Conservation (phyloP, 2,329 filamentous ascomycete genomes). For the Cladophialophora bantiana region DNA sequence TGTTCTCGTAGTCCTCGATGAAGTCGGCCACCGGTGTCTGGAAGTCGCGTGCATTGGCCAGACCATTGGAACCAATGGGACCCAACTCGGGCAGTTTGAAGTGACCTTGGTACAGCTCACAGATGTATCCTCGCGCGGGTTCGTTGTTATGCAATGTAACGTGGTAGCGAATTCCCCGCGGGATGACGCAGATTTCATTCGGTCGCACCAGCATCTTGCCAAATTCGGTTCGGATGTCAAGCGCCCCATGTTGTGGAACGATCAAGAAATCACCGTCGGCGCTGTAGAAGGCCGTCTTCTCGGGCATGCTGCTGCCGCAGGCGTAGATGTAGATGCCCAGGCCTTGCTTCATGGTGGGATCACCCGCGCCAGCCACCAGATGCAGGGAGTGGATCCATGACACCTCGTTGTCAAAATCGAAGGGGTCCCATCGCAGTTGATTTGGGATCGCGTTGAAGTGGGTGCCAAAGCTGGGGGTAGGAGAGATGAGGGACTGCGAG, state of each 20-base stretch:
- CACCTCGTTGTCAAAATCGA: constrained; percentile 71
- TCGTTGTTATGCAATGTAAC: constrained; percentile 69
- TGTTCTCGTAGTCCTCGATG: constrained; percentile 62
- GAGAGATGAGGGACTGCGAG: constrained; percentile 54
- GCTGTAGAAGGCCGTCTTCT: constrained; percentile 80
- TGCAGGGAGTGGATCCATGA: constrained; percentile 74
- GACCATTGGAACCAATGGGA: constrained; percentile 74
- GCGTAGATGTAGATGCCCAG: constrained; percentile 82
- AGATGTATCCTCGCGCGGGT: constrained; percentile 73
- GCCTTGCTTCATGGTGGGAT: constrained; percentile 78
- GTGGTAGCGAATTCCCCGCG: constrained; percentile 75
- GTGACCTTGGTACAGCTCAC: constrained; percentile 76
- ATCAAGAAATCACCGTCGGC: constrained; percentile 81
- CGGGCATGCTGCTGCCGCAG: constrained; percentile 77
- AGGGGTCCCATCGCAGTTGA: constrained; percentile 80
- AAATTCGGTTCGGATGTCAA: constrained; percentile 80
- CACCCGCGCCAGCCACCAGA: constrained; percentile 78
- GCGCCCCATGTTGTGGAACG: constrained; percentile 74
- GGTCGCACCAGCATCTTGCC: constrained; percentile 77
- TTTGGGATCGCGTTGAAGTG: constrained; percentile 78
- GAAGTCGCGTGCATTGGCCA: constrained; percentile 80
- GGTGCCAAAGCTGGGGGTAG: constrained; percentile 60
- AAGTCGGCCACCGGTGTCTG: constrained; percentile 74
- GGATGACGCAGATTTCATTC: constrained; percentile 79
- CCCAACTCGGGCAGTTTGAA: constrained; percentile 75